Base-by-base conservation (phyloP, 1,139 yeast genomes). In the Yamadazyma triangularis region DNA sequence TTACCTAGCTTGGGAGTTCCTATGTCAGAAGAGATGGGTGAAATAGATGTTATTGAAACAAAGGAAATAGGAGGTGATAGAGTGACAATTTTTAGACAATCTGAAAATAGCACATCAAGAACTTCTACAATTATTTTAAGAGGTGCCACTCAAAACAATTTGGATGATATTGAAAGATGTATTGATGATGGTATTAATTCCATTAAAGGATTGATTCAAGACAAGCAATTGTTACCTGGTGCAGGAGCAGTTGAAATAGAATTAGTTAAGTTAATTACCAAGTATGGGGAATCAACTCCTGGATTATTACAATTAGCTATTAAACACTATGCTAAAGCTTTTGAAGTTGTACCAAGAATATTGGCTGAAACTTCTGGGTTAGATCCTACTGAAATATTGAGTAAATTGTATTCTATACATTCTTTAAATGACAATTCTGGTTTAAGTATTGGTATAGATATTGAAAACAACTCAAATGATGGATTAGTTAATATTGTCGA, bases 241-340 rank as follows among this genome's bases (percentile, higher is more conserved):
- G 98, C 98, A 0, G 98, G 98, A 48, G 91, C 96, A 12, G 73
- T 85, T n/a, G 98, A 91, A 61, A 83, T 87, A 32, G 96, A 88
- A 52, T 70, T 91, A 33, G 89, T 88, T 32, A 76, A 83, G 42
- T 72, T 80, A 50, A 71, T 89, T 38, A 84, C 88, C 13, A 77
- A 77, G 38, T 84, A 78, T 51, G 98, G 97, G 43, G 98, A 91
- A 56, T 77, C 74, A 49, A 91, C 97, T 1, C 95, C 98, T 11
- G 98, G 97, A 26, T 69, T 89, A 41, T 60, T 87, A 47, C 98
- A 89, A 60, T 75, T 91, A 41, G 96, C 97, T 30, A 91, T 91
- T 50, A 91, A 91, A 64, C 83, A 84, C 51, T 91, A 79, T 59
- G 98, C 96, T 12, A 81, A 83, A 50, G 95, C 97, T 1, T 89